phyloP scores from a whole-genome alignment of 345 rosid genomes.

The Geranium brycei region DNA sequence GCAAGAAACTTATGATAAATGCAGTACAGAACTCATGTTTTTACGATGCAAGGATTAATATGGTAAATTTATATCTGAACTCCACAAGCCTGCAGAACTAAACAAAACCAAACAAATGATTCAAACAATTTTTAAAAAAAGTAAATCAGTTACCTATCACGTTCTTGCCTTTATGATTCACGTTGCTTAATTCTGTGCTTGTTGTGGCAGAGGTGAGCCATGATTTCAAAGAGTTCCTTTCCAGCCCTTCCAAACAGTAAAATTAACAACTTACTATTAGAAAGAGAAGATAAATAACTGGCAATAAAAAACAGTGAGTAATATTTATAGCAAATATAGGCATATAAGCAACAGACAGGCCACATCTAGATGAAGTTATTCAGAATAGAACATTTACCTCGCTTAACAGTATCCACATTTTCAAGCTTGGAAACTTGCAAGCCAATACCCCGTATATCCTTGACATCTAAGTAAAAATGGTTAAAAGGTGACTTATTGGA shows the following conservation, averaged over 20 bases:
- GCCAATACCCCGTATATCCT: constrained; percentile 86
- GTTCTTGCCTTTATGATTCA: constrained; percentile 16
- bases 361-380: background rate
- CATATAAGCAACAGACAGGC: background rate
- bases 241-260: constrained; percentile 22
- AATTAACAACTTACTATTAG: constrained; percentile 6
- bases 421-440: constrained; percentile 94
- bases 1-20: background rate
- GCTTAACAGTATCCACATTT: constrained; percentile 40
- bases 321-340: background rate
- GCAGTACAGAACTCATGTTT: background rate
- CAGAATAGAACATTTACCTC: constrained; percentile 30
- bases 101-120: background rate
- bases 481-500: background rate
- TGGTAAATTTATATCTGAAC: background rate
- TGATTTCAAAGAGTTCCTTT: constrained; percentile 43
- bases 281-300: constrained; percentile 4
- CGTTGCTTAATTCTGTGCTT: constrained; percentile 18
- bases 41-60: background rate
- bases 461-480: constrained; percentile 35
- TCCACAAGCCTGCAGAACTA: background rate
- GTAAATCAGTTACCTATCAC: constrained; percentile 28
- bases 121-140: background rate
- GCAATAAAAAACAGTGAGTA: background rate
- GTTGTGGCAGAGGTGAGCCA: constrained; percentile 56